A percentile compares a stretch with the other conserved stretches of the same genome.
Evolutionary conservation across 164 flowering plant species (phyloP).

Genomic region (Euptelea pleiosperma): DNA sequence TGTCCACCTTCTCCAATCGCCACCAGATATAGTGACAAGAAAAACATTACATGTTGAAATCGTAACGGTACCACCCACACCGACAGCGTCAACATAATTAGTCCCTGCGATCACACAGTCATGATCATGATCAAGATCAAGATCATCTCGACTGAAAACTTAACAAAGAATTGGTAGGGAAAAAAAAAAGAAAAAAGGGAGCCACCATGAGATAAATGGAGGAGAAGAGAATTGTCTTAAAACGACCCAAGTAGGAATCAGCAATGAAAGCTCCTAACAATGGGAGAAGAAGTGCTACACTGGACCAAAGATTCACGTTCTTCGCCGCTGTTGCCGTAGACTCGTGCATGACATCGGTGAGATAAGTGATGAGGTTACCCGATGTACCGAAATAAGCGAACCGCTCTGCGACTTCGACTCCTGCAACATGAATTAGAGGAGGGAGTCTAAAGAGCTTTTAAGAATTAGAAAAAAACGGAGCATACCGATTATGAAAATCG

Average conservation of each 20-base stretch:
- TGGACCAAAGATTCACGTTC: constrained; percentile 57
- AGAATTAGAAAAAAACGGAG: too few species aligned
- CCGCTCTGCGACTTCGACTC: constrained; percentile 59
- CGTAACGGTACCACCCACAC: not conserved
- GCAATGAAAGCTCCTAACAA: constrained; percentile 56
- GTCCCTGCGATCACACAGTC: constrained; percentile 12
- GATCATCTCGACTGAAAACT: too few species aligned
- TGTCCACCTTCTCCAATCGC: constrained; percentile 12
- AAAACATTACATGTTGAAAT: not conserved
- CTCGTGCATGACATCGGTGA: constrained; percentile 37
- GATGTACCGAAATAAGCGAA: constrained; percentile 51
- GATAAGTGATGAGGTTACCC: constrained; percentile 48
- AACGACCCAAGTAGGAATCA: constrained; percentile 41
- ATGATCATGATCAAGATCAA: too few species aligned
- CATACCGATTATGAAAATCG: constrained; percentile 33
- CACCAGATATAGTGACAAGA: constrained; percentile 1
- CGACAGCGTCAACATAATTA: not conserved
- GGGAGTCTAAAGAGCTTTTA: too few species aligned
- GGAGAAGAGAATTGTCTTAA: constrained; percentile 29
- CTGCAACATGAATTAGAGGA: too few species aligned
- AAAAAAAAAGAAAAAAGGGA: too few species aligned
- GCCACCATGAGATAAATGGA: constrained; percentile 38
- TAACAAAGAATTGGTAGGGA: too few species aligned
- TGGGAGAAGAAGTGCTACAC: constrained; percentile 48
- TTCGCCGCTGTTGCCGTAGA: constrained; percentile 45